These are phyloP conservation scores for Eleusine indica DNA, from an alignment of 176 grass and related monocot genomes.

Conservation along the genomic window DNA sequence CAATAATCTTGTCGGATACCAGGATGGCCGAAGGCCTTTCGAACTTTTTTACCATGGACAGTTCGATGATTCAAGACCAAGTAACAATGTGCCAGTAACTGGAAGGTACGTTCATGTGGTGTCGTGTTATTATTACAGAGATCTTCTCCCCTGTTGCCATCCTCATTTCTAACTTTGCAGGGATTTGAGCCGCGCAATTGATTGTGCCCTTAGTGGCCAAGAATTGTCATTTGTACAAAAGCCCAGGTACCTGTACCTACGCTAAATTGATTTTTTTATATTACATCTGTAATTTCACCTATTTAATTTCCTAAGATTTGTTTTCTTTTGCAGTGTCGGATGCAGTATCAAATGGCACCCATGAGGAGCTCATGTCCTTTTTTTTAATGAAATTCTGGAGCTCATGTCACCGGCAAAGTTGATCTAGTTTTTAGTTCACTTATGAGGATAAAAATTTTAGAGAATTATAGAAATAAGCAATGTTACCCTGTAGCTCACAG, in stretches of 20 bases:
- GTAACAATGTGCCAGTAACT: slow-evolving; percentile 73
- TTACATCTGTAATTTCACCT: background rate
- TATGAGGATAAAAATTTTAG: too few relatives aligned
- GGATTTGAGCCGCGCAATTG: slow-evolving; percentile 82
- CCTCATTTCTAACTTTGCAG: slow-evolving; percentile 37
- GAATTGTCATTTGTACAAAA: slow-evolving; percentile 53
- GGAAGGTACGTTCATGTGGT: slow-evolving; percentile 62
- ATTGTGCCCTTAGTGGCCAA: slow-evolving; percentile 84
- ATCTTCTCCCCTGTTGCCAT: background rate
- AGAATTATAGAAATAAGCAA: too few relatives aligned
- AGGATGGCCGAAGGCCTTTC: slow-evolving; percentile 87
- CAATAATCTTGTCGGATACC: background rate
- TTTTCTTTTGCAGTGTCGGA: slow-evolving; percentile 63
- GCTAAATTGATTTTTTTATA: background rate
- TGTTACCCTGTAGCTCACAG: too few relatives aligned
- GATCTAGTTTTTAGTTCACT: too few relatives aligned
- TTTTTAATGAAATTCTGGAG: too few relatives aligned
- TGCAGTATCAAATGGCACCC: slow-evolving; percentile 98
- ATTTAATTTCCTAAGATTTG: background rate
- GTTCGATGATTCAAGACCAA: slow-evolving; percentile 90
- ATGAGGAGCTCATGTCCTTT: slow-evolving; percentile 9
- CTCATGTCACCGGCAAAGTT: too few relatives aligned
- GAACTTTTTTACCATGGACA: slow-evolving; percentile 92
- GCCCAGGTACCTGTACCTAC: slow-evolving; percentile 48
- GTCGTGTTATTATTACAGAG: background rate